phyloP scores from a whole-genome alignment of 257 asterid species.

The Petrea volubilis region DNA sequence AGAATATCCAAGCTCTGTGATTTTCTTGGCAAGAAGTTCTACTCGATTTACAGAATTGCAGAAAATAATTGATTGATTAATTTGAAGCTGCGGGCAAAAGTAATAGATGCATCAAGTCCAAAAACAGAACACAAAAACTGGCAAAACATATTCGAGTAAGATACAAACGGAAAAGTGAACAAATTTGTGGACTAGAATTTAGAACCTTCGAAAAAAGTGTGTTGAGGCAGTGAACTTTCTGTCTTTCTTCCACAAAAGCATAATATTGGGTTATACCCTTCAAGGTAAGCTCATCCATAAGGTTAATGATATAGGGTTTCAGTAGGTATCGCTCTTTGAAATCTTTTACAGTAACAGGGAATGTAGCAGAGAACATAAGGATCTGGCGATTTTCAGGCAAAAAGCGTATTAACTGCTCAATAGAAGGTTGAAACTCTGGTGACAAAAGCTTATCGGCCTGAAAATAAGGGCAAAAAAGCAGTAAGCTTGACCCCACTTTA shows the following conservation, averaged over 20 bases:
- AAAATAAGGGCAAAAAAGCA: conserved; percentile 10
- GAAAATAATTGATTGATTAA: conserved; percentile 77
- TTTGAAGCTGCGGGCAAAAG: conserved; percentile 61
- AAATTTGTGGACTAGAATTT: neutral
- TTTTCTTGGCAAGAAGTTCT: conserved; percentile 76
- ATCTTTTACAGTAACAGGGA: conserved; percentile 77
- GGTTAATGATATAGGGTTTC: conserved; percentile 68
- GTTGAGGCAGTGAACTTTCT: conserved; percentile 83
- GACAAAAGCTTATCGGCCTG: conserved; percentile 84
- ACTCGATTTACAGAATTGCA: conserved; percentile 84
- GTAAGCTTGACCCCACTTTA: neutral
- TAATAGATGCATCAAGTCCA: neutral
- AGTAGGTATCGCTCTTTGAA: conserved; percentile 65
- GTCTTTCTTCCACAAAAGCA: conserved; percentile 87
- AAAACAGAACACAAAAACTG: conserved; percentile 11
- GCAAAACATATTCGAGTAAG: neutral
- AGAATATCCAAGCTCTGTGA: conserved; percentile 81
- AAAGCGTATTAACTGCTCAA: conserved; percentile 63
- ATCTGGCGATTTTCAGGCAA: conserved; percentile 55
- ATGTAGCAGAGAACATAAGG: conserved; percentile 79
- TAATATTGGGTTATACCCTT: conserved; percentile 80
- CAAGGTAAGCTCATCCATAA: conserved; percentile 80
- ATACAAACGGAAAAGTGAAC: neutral
- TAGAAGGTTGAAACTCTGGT: conserved; percentile 77
- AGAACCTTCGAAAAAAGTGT: conserved; percentile 77